Percentiles rank a stretch among this genome's conserved stretches.
These are phyloP conservation scores for Leptosphaerulina australis DNA, from an alignment of 2,329 filamentous ascomycete species.

Conservation along the genomic window DNA sequence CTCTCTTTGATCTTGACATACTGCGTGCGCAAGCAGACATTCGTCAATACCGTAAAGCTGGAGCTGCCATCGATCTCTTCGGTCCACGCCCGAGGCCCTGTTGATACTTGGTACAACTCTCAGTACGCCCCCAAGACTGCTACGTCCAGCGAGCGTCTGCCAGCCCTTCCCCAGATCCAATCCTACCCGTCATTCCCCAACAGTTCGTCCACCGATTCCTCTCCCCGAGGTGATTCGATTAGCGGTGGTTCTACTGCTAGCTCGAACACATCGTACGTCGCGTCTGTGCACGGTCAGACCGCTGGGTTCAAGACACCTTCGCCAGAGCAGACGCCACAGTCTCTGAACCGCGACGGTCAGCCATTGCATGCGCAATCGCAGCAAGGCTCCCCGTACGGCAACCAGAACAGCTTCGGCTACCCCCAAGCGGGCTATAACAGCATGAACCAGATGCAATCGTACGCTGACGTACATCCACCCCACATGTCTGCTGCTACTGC, in stretches of 20 bases:
- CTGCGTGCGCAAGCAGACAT: slow-evolving; percentile 16
- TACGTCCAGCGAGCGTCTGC: slow-evolving; percentile 75
- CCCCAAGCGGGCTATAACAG: slow-evolving; percentile 51
- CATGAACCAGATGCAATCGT: slow-evolving; percentile 84
- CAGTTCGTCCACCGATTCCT: slow-evolving; percentile 73
- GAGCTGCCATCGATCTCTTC: slow-evolving; percentile 87
- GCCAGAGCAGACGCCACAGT: slow-evolving; percentile 65
- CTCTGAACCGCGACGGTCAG: slow-evolving; percentile 44
- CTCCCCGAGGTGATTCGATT: slow-evolving; percentile 77
- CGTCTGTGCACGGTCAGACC: slow-evolving; percentile 58
- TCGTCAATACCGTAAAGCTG: slow-evolving; percentile 80
- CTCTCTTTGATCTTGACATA: slow-evolving; percentile 14
- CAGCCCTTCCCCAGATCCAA: slow-evolving; percentile 72
- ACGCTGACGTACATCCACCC: slow-evolving; percentile 81
- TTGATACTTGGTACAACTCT: slow-evolving; percentile 74
- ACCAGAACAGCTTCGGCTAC: slow-evolving; percentile 49
- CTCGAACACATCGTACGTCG: slow-evolving; percentile 62
- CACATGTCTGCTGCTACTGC: slow-evolving; percentile 80
- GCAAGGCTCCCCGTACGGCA: slow-evolving; percentile 49
- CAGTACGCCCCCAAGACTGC: slow-evolving; percentile 68
- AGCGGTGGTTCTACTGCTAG: slow-evolving; percentile 63
- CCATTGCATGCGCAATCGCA: slow-evolving; percentile 47
- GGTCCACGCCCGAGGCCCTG: slow-evolving; percentile 78
- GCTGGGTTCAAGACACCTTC: slow-evolving; percentile 78
- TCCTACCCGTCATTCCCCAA: slow-evolving; percentile 54